Evolutionary conservation across 2,329 filamentous ascomycete genomes (phyloP).

Genomic region (Allantophomopsis cytisporea): DNA sequence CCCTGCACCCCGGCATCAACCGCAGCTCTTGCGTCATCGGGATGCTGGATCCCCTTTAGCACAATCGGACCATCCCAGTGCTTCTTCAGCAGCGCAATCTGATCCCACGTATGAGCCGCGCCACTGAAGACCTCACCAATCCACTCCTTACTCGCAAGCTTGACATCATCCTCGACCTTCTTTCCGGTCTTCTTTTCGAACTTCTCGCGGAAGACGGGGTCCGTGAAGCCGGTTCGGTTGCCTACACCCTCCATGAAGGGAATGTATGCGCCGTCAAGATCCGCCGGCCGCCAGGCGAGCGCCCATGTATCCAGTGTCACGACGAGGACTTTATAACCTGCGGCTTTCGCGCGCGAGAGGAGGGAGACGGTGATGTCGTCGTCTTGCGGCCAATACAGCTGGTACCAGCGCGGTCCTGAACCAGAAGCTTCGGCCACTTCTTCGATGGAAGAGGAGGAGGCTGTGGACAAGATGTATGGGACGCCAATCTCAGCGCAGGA

Average conservation of each 20-base stretch:
- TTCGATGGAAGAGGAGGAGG: constrained; percentile 47
- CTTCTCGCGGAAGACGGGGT: constrained; percentile 48
- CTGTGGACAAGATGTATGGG: constrained; percentile 56
- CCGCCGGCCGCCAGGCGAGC: constrained; percentile 54
- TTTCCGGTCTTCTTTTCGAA: constrained; percentile 37
- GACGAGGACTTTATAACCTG: constrained; percentile 51
- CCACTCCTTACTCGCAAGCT: constrained; percentile 38
- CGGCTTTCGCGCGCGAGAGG: constrained; percentile 43
- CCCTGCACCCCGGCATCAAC: constrained; percentile 30
- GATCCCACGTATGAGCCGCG: constrained; percentile 42
- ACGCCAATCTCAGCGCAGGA: constrained; percentile 46
- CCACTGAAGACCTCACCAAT: constrained; percentile 35
- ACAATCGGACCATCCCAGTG: constrained; percentile 52
- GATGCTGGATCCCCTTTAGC: constrained; percentile 42
- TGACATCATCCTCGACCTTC: constrained; percentile 30
- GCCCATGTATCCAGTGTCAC: constrained; percentile 63
- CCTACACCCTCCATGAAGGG: constrained; percentile 47
- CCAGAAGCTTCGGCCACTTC: constrained; percentile 47
- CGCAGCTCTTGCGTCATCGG: constrained; percentile 32
- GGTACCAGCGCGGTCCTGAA: constrained; percentile 51
- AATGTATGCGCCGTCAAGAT: constrained; percentile 48
- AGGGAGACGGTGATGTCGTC: constrained; percentile 53
- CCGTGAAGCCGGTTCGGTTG: constrained; percentile 47
- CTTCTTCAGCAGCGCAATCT: constrained; percentile 41
- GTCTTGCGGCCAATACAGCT: constrained; percentile 59